Evolutionary conservation across 2,329 filamentous ascomycete species (phyloP).

Genomic region (Phialophora macrospora): DNA sequence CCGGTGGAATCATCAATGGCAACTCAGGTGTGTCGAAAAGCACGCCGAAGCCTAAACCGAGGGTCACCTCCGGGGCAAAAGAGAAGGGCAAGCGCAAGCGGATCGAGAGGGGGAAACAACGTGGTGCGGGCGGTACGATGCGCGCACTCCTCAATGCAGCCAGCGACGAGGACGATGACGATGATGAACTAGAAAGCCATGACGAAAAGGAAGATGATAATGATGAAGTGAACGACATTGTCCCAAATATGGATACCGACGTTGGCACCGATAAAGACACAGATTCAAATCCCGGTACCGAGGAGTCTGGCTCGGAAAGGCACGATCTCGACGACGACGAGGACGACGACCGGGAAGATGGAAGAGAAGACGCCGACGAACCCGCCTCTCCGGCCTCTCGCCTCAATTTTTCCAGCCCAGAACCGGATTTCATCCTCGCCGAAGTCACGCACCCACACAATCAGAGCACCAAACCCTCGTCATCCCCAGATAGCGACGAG

Average conservation of each 20-base stretch:
- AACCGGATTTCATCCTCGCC: slow-evolving; percentile 56
- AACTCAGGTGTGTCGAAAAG: not conserved
- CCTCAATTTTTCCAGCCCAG: slow-evolving; percentile 38
- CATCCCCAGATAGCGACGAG: slow-evolving; percentile 45
- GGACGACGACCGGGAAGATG: not conserved
- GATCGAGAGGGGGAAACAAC: slow-evolving; percentile 6
- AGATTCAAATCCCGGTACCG: not conserved
- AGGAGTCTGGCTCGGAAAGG: not conserved
- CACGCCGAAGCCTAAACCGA: not conserved
- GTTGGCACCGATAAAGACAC: not conserved
- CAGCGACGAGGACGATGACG: slow-evolving; percentile 22
- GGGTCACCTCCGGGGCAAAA: not conserved
- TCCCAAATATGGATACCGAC: not conserved
- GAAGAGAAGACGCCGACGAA: slow-evolving; percentile 14
- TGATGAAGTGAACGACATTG: not conserved
- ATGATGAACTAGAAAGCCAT: slow-evolving; percentile 11
- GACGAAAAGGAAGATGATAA: not conserved
- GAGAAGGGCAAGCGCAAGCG: slow-evolving; percentile 12
- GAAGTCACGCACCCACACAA: slow-evolving; percentile 45
- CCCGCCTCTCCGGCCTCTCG: slow-evolving; percentile 19
- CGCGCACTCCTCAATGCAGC: slow-evolving; percentile 22
- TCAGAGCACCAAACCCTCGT: slow-evolving; percentile 33
- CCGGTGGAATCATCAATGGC: not conserved
- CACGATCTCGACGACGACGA: not conserved
- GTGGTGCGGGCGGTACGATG: slow-evolving; percentile 23